Percentiles rank a stretch among this genome's conserved stretches.
These are phyloP conservation scores for Fusarium sp. DNA, from an alignment of 2,329 filamentous ascomycete species.

Conservation along the genomic window DNA sequence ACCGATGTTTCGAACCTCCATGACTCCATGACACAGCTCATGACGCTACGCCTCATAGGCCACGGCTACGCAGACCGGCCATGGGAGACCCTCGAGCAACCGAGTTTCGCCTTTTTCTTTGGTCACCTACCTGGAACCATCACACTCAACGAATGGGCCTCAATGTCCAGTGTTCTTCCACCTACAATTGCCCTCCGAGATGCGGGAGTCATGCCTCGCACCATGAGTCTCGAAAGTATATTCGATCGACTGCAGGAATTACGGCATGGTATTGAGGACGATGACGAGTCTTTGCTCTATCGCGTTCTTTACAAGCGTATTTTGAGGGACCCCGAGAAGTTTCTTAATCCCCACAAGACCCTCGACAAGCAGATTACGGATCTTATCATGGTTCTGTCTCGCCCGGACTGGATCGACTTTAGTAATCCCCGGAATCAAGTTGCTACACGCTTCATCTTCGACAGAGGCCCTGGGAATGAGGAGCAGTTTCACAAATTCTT, in stretches of 20 bases:
- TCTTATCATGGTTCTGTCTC: constrained; percentile 72
- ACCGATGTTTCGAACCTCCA: constrained; percentile 60
- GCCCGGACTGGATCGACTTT: constrained; percentile 78
- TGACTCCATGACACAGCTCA: constrained; percentile 65
- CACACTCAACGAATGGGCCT: constrained; percentile 74
- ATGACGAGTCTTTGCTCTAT: constrained; percentile 66
- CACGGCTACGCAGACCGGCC: constrained; percentile 56
- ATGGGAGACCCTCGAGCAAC: constrained; percentile 78
- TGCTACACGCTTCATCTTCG: constrained; percentile 75
- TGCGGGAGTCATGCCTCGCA: constrained; percentile 65
- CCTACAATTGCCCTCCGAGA: constrained; percentile 66
- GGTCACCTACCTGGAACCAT: constrained; percentile 73
- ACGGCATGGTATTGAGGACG: constrained; percentile 63
- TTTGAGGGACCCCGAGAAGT: constrained; percentile 71
- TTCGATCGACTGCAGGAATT: constrained; percentile 67
- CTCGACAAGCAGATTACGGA: constrained; percentile 78
- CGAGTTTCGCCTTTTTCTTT: constrained; percentile 73
- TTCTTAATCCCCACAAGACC: constrained; percentile 66
- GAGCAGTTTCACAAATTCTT: constrained; percentile 72
- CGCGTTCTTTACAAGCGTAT: constrained; percentile 72
- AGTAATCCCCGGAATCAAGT: constrained; percentile 75
- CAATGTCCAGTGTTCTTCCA: constrained; percentile 63
- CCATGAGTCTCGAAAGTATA: constrained; percentile 65
- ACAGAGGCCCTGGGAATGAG: constrained; percentile 63
- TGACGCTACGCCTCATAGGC: constrained; percentile 61